These are phyloP conservation scores for Aurifilum marmelostoma DNA, from an alignment of 2,329 filamentous ascomycete species.

Conservation along the genomic window DNA sequence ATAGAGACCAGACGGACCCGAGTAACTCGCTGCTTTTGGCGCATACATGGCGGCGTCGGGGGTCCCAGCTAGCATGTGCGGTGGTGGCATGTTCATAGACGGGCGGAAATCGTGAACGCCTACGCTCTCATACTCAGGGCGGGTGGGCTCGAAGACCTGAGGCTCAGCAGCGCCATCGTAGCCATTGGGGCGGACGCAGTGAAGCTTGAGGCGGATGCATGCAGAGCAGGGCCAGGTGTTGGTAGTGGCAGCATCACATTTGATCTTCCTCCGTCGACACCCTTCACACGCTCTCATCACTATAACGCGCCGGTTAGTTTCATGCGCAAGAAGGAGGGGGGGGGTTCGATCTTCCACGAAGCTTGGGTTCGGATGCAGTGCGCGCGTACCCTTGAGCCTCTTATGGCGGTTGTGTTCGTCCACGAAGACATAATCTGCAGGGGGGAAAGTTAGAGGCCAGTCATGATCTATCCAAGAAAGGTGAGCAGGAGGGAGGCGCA, in stretches of 20 bases:
- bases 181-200: conserved; percentile 87
- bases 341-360: neutral
- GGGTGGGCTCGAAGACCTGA: conserved; percentile 49
- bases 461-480: neutral
- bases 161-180: conserved; percentile 63
- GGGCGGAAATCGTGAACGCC: conserved; percentile 53
- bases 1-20: conserved; percentile 50
- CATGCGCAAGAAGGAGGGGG: neutral
- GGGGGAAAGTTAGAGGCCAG: conserved; percentile 36
- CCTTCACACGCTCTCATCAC: conserved; percentile 98
- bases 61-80: conserved; percentile 47
- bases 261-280: conserved; percentile 93
- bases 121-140: conserved; percentile 46
- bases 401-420: conserved; percentile 99
- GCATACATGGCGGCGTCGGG: conserved; percentile 53
- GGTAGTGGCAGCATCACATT: conserved; percentile 94
- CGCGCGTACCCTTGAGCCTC: conserved; percentile 78
- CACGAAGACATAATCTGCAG: conserved; percentile 93
- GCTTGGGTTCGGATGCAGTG: neutral
- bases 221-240: conserved; percentile 98
- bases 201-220: conserved; percentile 87
- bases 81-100: conserved; percentile 53
- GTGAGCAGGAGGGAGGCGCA: conserved; percentile 48
- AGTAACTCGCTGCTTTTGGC: conserved; percentile 51
- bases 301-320: conserved; percentile 41